A percentile compares a stretch with the other conserved stretches of the same genome.
These are phyloP conservation scores for Boletus barrowsii DNA, from an alignment of 768 basidiomycete genomes.

Conservation along the genomic window DNA sequence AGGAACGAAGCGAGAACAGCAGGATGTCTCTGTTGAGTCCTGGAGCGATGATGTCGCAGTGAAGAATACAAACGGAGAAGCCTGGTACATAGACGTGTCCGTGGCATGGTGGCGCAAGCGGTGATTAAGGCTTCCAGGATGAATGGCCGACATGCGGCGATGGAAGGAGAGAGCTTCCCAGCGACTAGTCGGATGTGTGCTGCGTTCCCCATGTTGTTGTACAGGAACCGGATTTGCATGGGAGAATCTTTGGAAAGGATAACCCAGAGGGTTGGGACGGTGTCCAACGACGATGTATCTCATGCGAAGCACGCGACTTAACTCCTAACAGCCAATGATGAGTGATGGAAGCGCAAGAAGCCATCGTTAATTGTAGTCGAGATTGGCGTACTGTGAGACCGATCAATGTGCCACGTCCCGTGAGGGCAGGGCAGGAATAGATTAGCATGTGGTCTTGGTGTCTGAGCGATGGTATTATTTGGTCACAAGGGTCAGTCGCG, in stretches of 20 bases:
- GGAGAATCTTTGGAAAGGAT: slow-evolving; percentile 18
- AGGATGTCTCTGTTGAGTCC: slow-evolving; percentile 10
- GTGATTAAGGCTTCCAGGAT: slow-evolving; percentile 30
- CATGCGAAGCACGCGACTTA: slow-evolving; percentile 20
- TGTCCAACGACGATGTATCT: slow-evolving; percentile 8
- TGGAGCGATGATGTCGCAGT: slow-evolving; percentile 29
- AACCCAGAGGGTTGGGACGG: slow-evolving; percentile 5
- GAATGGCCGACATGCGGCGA: slow-evolving; percentile 23
- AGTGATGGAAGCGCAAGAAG: slow-evolving; percentile 18
- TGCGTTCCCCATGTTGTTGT: slow-evolving; percentile 5
- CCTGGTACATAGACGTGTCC: slow-evolving; percentile 14
- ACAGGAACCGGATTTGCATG: slow-evolving; percentile 25
- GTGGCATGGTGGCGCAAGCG: slow-evolving; percentile 27
- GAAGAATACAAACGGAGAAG: slow-evolving; percentile 24
- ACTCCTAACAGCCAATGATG: slow-evolving; percentile 16
- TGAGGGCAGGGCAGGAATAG: neutral
- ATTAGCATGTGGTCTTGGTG: neutral
- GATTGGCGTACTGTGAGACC: slow-evolving; percentile 28
- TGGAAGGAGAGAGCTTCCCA: slow-evolving; percentile 19
- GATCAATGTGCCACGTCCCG: slow-evolving; percentile 8
- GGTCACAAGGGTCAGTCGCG: slow-evolving; percentile 5
- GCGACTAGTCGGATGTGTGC: slow-evolving; percentile 3
- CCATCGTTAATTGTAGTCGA: slow-evolving; percentile 11
- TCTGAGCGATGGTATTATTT: neutral
- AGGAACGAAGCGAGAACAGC: slow-evolving; percentile 14